Conservation (phyloP, 306 rosid species). For the Vigna mungo region DNA sequence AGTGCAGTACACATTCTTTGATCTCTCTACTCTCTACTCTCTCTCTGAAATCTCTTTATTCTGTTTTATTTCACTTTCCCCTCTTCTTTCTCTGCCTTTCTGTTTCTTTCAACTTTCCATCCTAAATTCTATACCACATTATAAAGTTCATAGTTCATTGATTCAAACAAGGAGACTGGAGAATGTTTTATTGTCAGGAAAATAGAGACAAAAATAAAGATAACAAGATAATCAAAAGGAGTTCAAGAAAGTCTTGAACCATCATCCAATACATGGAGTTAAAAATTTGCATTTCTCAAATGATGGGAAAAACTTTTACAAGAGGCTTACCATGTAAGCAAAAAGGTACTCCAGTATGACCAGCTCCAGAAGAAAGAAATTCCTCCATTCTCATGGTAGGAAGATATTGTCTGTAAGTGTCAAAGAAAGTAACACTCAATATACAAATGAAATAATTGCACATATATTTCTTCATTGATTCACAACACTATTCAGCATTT, state of each 20-base stretch:
- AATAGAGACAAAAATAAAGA: background rate
- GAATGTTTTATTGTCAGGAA: conserved; percentile 1
- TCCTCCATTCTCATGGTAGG: conserved; percentile 68
- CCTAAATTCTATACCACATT: background rate
- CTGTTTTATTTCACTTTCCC: too few species aligned
- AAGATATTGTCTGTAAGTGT: conserved; percentile 64
- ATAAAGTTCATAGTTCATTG: conserved; percentile 7
- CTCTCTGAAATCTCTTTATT: too few species aligned
- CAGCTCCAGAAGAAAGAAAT: conserved; percentile 98
- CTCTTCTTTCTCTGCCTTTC: too few species aligned
- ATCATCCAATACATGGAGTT: conserved; percentile 1
- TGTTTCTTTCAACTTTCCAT: too few species aligned
- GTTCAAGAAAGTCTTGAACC: background rate
- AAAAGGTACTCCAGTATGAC: conserved; percentile 97
- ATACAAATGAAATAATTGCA: conserved; percentile 22
- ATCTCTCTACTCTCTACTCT: too few species aligned
- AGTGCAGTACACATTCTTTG: too few species aligned
- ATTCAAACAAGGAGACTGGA: conserved; percentile 17
- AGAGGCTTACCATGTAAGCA: conserved; percentile 79
- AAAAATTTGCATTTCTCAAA: conserved; percentile 9
- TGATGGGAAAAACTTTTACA: conserved; percentile 35
- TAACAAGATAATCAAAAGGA: conserved; percentile 16
- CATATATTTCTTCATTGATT: conserved; percentile 25
- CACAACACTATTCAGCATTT: background rate
- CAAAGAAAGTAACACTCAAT: conserved; percentile 36